These are phyloP conservation scores for Microsporum audouinii DNA, from an alignment of 2,329 filamentous ascomycete species.

Conservation along the genomic window DNA sequence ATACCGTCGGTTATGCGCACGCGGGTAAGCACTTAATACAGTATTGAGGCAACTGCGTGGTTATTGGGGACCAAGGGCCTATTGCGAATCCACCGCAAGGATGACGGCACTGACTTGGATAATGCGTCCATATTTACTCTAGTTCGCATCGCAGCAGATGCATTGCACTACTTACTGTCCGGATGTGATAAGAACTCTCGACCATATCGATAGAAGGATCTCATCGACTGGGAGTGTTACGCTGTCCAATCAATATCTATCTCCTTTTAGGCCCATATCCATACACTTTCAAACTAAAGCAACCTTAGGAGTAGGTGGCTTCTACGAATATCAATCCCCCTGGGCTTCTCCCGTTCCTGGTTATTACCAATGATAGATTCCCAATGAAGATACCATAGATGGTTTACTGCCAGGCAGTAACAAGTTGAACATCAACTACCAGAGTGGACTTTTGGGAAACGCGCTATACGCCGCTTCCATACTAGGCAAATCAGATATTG, in stretches of 20 bases:
- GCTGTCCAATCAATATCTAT: neutral
- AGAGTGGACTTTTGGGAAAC: neutral
- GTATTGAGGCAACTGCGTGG: neutral
- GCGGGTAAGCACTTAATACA: neutral
- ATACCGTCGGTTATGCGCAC: neutral
- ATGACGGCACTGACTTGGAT: neutral
- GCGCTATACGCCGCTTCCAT: neutral
- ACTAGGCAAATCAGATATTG: neutral
- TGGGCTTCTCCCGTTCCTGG: neutral
- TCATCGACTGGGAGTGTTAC: neutral
- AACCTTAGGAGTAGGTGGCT: neutral
- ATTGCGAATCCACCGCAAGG: neutral
- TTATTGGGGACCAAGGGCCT: neutral
- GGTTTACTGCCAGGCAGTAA: neutral
- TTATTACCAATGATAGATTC: neutral
- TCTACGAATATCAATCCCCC: neutral
- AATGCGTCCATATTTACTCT: neutral
- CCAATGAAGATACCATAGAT: neutral
- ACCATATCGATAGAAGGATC: neutral
- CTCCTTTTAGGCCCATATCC: neutral
- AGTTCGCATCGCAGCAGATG: neutral
- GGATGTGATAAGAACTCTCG: neutral
- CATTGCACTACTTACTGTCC: neutral
- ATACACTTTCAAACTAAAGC: neutral
- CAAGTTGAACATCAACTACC: neutral